Conservation (phyloP, 2,329 filamentous ascomycete species). For the Xylariaceae sp. region DNA sequence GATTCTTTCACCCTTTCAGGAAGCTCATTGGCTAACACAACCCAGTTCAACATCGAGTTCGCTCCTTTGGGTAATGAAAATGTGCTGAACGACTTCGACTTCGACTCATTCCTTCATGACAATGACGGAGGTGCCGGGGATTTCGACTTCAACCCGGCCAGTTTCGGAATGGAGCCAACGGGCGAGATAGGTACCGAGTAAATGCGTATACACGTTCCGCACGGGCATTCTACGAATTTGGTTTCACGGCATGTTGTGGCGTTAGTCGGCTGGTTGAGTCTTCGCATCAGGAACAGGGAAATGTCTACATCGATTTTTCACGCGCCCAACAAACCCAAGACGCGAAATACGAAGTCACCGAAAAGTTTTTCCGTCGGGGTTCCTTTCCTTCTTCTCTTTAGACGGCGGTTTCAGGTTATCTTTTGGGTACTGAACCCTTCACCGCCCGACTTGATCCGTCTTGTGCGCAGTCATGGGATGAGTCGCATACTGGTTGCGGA, state of each 20-base stretch:
- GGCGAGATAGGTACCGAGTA: conserved; percentile 58
- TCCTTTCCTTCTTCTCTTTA: conserved; percentile 3
- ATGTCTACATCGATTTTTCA: conserved; percentile 23
- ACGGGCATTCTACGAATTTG: conserved; percentile 15
- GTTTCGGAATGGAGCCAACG: conserved; percentile 51
- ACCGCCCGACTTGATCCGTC: conserved; percentile 1
- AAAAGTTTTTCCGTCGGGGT: conserved; percentile 20
- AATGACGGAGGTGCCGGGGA: conserved; percentile 44
- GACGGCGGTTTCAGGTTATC: conserved; percentile 10
- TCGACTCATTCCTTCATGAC: conserved; percentile 64
- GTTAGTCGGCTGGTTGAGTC: conserved; percentile 28
- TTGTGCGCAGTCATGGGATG: not conserved
- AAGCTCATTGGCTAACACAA: conserved; percentile 16
- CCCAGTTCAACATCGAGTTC: conserved; percentile 49
- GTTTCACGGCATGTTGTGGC: conserved; percentile 30
- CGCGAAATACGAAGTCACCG: conserved; percentile 26
- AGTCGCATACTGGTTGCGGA: not conserved
- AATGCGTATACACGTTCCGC: conserved; percentile 14
- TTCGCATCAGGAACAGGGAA: conserved; percentile 30
- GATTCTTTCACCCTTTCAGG: not conserved
- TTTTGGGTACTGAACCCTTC: conserved; percentile 3
- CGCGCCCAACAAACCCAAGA: conserved; percentile 23
- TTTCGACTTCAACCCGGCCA: conserved; percentile 53
- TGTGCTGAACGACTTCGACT: conserved; percentile 64
- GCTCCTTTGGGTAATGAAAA: conserved; percentile 50